Evolutionary conservation across 805 yeast genomes (phyloP).

Genomic region (Yarrowia sp.): DNA sequence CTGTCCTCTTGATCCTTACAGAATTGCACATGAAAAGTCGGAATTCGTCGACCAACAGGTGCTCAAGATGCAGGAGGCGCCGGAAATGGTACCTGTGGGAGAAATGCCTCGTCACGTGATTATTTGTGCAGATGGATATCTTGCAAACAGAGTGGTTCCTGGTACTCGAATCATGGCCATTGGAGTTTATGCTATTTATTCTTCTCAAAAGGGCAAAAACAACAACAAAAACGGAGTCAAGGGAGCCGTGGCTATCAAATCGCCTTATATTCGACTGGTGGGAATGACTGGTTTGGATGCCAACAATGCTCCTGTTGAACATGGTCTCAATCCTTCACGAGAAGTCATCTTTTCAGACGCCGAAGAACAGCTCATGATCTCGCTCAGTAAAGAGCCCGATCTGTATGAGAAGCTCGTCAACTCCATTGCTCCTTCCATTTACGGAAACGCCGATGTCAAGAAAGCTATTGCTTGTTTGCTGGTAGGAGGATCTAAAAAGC

Average conservation of each 20-base stretch:
- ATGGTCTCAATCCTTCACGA: constrained; percentile 1
- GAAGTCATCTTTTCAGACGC: constrained; percentile 85
- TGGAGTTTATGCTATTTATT: constrained; percentile 91
- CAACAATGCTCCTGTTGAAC: constrained; percentile 4
- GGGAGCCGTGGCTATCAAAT: constrained; percentile 78
- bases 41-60: constrained; percentile 93
- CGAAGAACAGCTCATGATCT: constrained; percentile 88
- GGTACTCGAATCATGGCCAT: constrained; percentile 90
- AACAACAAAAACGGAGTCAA: constrained; percentile 33
- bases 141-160: constrained; percentile 88
- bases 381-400: constrained; percentile 76
- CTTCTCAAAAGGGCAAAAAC: constrained; percentile 56
- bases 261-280: constrained; percentile 82
- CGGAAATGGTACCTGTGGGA: constrained; percentile 98
- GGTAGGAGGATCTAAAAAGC: constrained; percentile 90
- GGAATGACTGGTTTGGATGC: constrained; percentile 63
- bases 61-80: constrained; percentile 91
- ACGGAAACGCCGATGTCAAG: constrained; percentile 89
- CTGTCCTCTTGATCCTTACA: constrained; percentile 92
- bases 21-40: constrained; percentile 90
- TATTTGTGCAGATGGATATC: constrained; percentile 81
- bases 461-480: constrained; percentile 88
- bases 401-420: constrained; percentile 79
- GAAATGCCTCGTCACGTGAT: constrained; percentile 95
- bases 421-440: constrained; percentile 95